These are phyloP conservation scores for Glycine soja DNA, from an alignment of 306 rosid genomes.

Conservation along the genomic window DNA sequence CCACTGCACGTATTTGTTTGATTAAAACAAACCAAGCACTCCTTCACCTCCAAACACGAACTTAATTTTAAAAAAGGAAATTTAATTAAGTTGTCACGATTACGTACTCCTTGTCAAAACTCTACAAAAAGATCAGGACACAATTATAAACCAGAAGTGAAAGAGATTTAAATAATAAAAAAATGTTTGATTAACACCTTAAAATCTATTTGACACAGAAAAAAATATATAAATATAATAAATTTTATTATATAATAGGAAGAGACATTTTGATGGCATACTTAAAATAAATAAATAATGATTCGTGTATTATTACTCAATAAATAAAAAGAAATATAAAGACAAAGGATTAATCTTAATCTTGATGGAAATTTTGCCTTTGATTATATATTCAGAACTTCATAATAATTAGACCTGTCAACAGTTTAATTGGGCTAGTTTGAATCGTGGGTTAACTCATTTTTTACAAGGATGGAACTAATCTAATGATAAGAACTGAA, in stretches of 20 bases:
- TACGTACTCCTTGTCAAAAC: constrained; percentile 41
- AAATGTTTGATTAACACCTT: too few relatives aligned
- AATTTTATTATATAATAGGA: too few relatives aligned
- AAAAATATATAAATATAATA: too few relatives aligned
- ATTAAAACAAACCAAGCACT: background rate
- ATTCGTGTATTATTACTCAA: too few relatives aligned
- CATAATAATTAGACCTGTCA: background rate
- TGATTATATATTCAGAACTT: background rate
- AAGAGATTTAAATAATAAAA: background rate
- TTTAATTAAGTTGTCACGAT: constrained; percentile 37
- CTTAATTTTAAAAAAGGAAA: background rate
- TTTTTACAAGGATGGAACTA: background rate
- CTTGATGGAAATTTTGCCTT: too few relatives aligned
- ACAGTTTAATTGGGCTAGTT: background rate
- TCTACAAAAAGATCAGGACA: background rate
- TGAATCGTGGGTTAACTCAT: background rate
- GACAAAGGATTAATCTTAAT: background rate
- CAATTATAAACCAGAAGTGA: background rate
- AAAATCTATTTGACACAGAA: too few relatives aligned
- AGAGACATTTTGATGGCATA: too few relatives aligned
- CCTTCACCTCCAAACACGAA: constrained; percentile 22
- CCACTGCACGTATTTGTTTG: constrained; percentile 9
- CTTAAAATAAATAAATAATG: too few relatives aligned
- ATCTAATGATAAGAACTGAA: background rate
- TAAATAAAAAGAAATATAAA: background rate